Base-by-base conservation (phyloP, 257 asterid species). In the Gardenia jasminoides region DNA sequence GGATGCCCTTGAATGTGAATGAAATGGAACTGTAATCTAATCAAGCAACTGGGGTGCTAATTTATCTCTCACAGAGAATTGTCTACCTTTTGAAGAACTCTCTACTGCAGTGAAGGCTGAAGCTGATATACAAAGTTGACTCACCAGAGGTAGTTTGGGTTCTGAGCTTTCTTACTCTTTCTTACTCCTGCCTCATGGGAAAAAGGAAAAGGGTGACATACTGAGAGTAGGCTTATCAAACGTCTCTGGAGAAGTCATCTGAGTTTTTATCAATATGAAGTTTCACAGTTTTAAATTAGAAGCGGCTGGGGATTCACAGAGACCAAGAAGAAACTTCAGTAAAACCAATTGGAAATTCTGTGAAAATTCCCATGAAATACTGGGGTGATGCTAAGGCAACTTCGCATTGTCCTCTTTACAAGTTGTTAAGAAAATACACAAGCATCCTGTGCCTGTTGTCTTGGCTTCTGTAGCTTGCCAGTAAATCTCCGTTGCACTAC, bases 51-150 rank as follows among this genome's bases (percentile, higher is more conserved):
- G 24, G 48, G 48, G 30, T 67, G 47, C 72, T 33, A 33, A 20
- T 56, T 6, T 43, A 33, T 22, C 41, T 44, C 47, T 72, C 76
- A 46, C 46, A 47, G 9, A 10, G 50, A 73, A 36, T 48, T 19
- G 6, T 19, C 30, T 73, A 17, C 30, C 54, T 54, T 73, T 52
- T 31, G 77, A 62, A 28, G 17, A 72, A 72, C 17, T 17, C 10
- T 28, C 12, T 72, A 52, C 22, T 47, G 65, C 30, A 58, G 28
- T 58, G 9, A 58, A 22, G 30, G 65, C 65, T 16, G 58, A 19
- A 50, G 16, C 76, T 72, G 76, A 48, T 48, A 4, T 72, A 30
- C 44, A 50, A 50, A 58, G 65, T 72, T 28, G 28, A 72, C 77
- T 50, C 54, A 56, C 20, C 47, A 36, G 28, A 56, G 59, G 54